Base-by-base conservation (phyloP, 2,329 filamentous ascomycete genomes). In the Ophiognomonia clavigignenti-juglandacearum region DNA sequence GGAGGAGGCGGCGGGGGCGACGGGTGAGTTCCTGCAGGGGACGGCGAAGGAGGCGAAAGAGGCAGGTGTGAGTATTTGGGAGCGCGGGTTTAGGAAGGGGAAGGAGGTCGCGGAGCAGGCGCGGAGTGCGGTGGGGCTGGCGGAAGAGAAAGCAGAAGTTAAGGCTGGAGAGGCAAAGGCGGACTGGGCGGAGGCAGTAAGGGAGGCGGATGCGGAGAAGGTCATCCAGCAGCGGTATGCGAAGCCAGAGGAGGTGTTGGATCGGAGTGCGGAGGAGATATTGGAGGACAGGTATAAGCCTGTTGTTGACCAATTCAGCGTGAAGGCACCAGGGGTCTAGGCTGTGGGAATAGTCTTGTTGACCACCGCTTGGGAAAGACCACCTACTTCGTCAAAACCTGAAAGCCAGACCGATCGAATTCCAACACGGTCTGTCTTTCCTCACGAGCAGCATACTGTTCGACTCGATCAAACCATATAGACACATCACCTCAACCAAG, bases 231-330 rank as follows among this genome's bases (percentile, higher is more conserved):
- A 80, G 63, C 67, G 78, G 41, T 82, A 50, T 35, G 20, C 73
- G 60, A 70, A 67, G 54, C 57, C 65, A 35, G 61, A 61, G 6
- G 59, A 61, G 13, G 59, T 59, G 45, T 58, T 70, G 53, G 65
- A 70, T 50, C 74, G 74, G 64, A 74, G 68, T 38, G 73, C 76
- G 18, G 69, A 77, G 52, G 73, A 81, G 58, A 67, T 71, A 35
- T 62, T 83, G 43, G 69, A 66, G 40, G 75, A 81, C 59, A 67
- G 79, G 56, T 83, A 83, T 57, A 69, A 61, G 54, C 72, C 71
- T 1, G 61, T 76, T 50, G 68, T 71, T 35, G 55, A 70, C 59
- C 65, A 68, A 56, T 69, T 75, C 51, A 69, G n/a, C 71, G 49
- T 66, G 69, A 23, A 61, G 66, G 46, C 59, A 75, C 50, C 61